phyloP scores from a whole-genome alignment of 2,329 filamentous ascomycete species.

The Penicillium sp. region DNA sequence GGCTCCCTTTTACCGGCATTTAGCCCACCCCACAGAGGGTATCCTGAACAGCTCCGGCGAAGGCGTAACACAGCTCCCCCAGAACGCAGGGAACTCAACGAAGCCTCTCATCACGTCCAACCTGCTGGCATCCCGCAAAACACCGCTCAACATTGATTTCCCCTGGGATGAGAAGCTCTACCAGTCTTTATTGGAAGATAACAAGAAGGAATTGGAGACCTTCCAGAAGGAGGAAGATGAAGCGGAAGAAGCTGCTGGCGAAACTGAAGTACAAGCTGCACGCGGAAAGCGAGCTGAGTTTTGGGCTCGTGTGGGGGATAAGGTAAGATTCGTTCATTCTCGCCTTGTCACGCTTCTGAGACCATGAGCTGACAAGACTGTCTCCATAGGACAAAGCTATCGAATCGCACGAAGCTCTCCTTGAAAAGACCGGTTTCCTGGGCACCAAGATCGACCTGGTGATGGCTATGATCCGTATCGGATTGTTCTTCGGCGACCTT shows the following conservation, averaged over 20 bases:
- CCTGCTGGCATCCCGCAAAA: constrained; percentile 69
- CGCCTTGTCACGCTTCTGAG: background rate
- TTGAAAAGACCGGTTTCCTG: constrained; percentile 95
- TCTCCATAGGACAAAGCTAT: constrained; percentile 79
- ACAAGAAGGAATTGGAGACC: constrained; percentile 70
- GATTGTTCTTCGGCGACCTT: constrained; percentile 94
- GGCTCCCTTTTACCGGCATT: constrained; percentile 63
- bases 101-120: constrained; percentile 60
- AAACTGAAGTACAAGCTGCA: constrained; percentile 89
- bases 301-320: constrained; percentile 92
- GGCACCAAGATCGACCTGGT: constrained; percentile 97
- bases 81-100: constrained; percentile 36
- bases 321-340: constrained; percentile 55
- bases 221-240: constrained; percentile 88
- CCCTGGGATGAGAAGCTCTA: constrained; percentile 92
- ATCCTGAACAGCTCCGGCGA: constrained; percentile 75
- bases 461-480: constrained; percentile 91
- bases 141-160: constrained; percentile 63
- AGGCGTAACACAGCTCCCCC: constrained; percentile 49
- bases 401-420: constrained; percentile 83
- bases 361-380: constrained; percentile 1
- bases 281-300: constrained; percentile 94
- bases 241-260: constrained; percentile 90
- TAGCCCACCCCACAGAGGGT: constrained; percentile 66
- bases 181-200: constrained; percentile 69